Evolutionary conservation across 2,329 filamentous ascomycete species (phyloP).

Genomic region (Aspergillus amoenus): DNA sequence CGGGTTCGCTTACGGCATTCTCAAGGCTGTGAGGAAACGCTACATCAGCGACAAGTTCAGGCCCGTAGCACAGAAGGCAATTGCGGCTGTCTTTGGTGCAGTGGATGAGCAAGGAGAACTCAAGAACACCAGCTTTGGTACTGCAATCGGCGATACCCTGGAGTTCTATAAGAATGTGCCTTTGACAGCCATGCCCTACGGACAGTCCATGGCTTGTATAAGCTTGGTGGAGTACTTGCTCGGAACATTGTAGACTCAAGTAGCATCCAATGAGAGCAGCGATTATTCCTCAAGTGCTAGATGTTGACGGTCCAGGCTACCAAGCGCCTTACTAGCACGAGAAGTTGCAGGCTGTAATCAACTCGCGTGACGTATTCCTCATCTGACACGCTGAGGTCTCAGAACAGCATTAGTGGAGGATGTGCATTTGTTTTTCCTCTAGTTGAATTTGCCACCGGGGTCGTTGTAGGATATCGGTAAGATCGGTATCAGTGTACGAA

Average conservation of each 20-base stretch:
- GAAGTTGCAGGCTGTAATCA: too few species aligned
- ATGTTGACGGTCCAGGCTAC: too few species aligned
- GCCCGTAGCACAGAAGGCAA: slow-evolving; percentile 62
- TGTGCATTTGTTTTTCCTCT: too few species aligned
- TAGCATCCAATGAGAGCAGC: background rate
- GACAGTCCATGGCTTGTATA: slow-evolving; percentile 83
- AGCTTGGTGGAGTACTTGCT: slow-evolving; percentile 71
- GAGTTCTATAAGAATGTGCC: slow-evolving; percentile 77
- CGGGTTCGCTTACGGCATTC: slow-evolving; percentile 76
- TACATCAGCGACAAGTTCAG: slow-evolving; percentile 66
- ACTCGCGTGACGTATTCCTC: too few species aligned
- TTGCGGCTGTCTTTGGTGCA: slow-evolving; percentile 65
- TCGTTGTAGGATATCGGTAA: too few species aligned
- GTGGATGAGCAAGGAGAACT: slow-evolving; percentile 69
- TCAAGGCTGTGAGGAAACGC: slow-evolving; percentile 69
- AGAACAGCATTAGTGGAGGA: too few species aligned
- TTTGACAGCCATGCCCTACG: slow-evolving; percentile 78
- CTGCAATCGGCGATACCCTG: slow-evolving; percentile 70
- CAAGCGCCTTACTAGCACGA: too few species aligned
- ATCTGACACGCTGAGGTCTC: too few species aligned
- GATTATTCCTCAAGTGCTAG: background rate
- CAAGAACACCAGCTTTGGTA: slow-evolving; percentile 73
- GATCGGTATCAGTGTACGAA: too few species aligned
- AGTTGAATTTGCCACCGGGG: too few species aligned
- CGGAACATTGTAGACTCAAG: slow-evolving; percentile 5